Evolutionary conservation across 202 grass and related monocot species (phyloP).

Genomic region (Saccharum hybrid): DNA sequence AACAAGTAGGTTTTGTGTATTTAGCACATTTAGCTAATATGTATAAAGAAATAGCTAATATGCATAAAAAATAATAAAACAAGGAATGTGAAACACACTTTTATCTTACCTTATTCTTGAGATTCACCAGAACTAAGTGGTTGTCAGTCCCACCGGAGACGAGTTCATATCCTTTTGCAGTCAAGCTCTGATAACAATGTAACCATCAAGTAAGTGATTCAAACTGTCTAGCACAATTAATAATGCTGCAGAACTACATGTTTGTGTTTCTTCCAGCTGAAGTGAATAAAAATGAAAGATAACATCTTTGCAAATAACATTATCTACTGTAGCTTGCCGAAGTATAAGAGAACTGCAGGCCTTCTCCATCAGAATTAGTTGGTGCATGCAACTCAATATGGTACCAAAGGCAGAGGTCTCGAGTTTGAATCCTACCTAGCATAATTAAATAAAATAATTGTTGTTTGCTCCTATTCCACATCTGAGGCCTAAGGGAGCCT

Average conservation of each 20-base stretch:
- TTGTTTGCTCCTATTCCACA: too few relatives aligned
- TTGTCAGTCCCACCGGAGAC: slow-evolving; percentile 98
- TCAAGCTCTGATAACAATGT: slow-evolving; percentile 66
- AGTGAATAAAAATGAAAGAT: slow-evolving; percentile 19
- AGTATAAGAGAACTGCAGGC: not conserved
- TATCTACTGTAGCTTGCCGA: not conserved
- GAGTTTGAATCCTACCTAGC: not conserved
- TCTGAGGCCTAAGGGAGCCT: too few relatives aligned
- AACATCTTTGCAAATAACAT: not conserved
- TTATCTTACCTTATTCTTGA: slow-evolving; percentile 86
- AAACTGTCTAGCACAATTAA: slow-evolving; percentile 29
- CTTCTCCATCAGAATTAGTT: not conserved
- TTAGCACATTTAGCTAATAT: slow-evolving; percentile 38
- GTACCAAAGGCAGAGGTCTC: not conserved
- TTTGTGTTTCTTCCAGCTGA: slow-evolving; percentile 43
- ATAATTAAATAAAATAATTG: too few relatives aligned
- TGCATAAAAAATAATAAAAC: not conserved
- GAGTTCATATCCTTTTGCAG: slow-evolving; percentile 81
- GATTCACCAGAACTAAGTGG: slow-evolving; percentile 99
- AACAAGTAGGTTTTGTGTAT: not conserved
- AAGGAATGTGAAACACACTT: slow-evolving; percentile 21
- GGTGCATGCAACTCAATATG: not conserved
- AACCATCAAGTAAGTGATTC: slow-evolving; percentile 26
- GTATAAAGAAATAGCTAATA: slow-evolving; percentile 22
- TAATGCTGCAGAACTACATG: slow-evolving; percentile 34